Conservation (phyloP, 2,329 filamentous ascomycete species). For the Talaromyces piceae region DNA sequence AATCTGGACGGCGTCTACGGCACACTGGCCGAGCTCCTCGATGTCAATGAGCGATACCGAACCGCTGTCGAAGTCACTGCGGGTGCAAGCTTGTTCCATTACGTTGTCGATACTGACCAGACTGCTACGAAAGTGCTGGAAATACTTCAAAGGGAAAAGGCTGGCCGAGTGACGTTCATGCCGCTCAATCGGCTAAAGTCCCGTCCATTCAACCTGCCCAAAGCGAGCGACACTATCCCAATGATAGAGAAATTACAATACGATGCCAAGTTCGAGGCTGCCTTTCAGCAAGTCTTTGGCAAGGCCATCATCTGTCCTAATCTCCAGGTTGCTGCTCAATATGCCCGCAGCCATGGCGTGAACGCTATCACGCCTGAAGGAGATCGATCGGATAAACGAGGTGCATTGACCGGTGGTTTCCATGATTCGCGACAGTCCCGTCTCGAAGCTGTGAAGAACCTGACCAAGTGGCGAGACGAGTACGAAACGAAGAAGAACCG, state of each 20-base stretch:
- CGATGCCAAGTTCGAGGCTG: slow-evolving; percentile 68
- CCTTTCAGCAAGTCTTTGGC: slow-evolving; percentile 91
- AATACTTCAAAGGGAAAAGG: slow-evolving; percentile 67
- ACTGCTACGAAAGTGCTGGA: slow-evolving; percentile 79
- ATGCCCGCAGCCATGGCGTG: slow-evolving; percentile 83
- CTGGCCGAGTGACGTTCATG: slow-evolving; percentile 89
- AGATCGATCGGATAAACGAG: slow-evolving; percentile 89
- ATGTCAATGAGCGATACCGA: slow-evolving; percentile 76
- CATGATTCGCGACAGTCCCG: slow-evolving; percentile 81
- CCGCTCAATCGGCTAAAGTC: slow-evolving; percentile 75
- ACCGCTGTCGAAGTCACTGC: slow-evolving; percentile 89
- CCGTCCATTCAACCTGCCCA: slow-evolving; percentile 67
- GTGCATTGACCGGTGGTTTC: slow-evolving; percentile 90
- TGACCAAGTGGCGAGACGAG: slow-evolving; percentile 67
- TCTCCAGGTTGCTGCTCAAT: slow-evolving; percentile 77
- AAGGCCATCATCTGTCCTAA: slow-evolving; percentile 92
- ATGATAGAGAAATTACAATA: slow-evolving; percentile 79
- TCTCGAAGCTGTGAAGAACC: slow-evolving; percentile 71
- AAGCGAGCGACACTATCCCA: slow-evolving; percentile 78
- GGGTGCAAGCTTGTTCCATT: slow-evolving; percentile 88
- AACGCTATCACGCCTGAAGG: slow-evolving; percentile 92
- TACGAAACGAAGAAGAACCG: slow-evolving; percentile 61
- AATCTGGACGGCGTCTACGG: slow-evolving; percentile 84
- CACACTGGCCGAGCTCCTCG: slow-evolving; percentile 84
- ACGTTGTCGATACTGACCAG: slow-evolving; percentile 84